These are phyloP conservation scores for Ceratobasidium sp. DNA, from an alignment of 1,284 basidiomycete species.

Conservation along the genomic window DNA sequence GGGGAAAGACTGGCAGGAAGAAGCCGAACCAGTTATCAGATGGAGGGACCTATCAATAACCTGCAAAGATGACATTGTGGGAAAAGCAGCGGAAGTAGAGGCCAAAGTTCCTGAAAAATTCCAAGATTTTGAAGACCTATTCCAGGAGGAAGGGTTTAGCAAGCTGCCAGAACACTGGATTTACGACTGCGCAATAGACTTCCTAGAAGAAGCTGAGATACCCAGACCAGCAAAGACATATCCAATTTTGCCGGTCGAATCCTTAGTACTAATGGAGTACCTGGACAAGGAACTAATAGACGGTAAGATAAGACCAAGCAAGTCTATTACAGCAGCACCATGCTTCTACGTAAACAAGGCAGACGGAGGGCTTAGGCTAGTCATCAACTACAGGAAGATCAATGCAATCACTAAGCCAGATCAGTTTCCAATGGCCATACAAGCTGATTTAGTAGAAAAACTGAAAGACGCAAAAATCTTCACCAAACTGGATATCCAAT, in stretches of 20 bases:
- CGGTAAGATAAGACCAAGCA: not conserved
- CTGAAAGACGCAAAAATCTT: conserved; percentile 33
- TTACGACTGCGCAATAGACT: conserved; percentile 17
- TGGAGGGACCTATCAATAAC: not conserved
- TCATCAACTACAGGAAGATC: not conserved
- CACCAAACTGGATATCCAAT: conserved; percentile 25
- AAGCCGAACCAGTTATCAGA: conserved; percentile 2
- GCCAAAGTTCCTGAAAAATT: not conserved
- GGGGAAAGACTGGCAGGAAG: conserved; percentile 7
- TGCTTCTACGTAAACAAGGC: conserved; percentile 23
- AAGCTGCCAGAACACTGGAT: conserved; percentile 21
- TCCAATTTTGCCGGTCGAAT: not conserved
- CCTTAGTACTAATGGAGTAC: not conserved
- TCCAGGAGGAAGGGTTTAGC: conserved; percentile 21
- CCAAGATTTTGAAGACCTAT: not conserved
- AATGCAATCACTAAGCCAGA: conserved; percentile 14
- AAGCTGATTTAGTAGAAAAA: not conserved
- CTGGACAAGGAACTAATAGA: conserved; percentile 1
- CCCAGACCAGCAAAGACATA: not conserved
- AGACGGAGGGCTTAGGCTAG: not conserved
- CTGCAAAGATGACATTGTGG: not conserved
- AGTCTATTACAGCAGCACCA: not conserved
- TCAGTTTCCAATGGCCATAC: not conserved
- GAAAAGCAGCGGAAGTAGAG: too few species aligned
- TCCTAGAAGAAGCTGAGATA: not conserved